phyloP scores from a whole-genome alignment of 2,329 filamentous ascomycete species.

The Aspergillus luchuensis region DNA sequence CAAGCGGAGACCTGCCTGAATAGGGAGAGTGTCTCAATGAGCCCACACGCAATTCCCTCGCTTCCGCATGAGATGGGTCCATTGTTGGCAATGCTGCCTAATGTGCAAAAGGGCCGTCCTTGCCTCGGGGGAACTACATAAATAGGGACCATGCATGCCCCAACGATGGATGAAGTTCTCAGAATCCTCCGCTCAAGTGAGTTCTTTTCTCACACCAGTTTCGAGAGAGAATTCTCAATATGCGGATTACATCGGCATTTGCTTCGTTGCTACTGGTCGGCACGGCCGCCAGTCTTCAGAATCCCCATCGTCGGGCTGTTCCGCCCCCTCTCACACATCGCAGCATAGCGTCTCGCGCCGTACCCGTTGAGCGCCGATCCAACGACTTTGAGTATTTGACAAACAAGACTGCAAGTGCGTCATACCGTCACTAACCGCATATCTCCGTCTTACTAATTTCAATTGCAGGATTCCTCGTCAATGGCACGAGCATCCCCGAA shows the following conservation, averaged over 20 bases:
- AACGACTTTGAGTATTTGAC: slow-evolving; percentile 7
- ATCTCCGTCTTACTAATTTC: neutral
- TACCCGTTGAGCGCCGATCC: neutral
- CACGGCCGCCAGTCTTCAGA: slow-evolving; percentile 20
- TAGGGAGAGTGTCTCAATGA: neutral
- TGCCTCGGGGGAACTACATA: neutral
- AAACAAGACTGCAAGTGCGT: slow-evolving; percentile 14
- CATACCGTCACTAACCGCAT: neutral
- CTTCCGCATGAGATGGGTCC: neutral
- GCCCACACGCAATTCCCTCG: neutral
- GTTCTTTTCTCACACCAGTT: neutral
- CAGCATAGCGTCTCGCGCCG: neutral
- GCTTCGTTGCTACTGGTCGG: slow-evolving; percentile 11
- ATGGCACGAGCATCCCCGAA: slow-evolving; percentile 66
- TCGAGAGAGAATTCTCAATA: neutral
- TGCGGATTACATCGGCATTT: slow-evolving; percentile 10
- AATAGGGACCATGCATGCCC: neutral
- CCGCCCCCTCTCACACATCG: neutral
- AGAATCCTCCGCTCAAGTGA: neutral
- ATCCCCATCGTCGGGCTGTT: slow-evolving; percentile 23
- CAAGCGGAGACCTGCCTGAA: neutral
- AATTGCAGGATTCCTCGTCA: slow-evolving; percentile 61
- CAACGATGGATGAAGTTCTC: neutral
- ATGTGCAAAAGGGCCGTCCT: neutral
- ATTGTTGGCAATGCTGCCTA: neutral